Evolutionary conservation across 331 rosid species (phyloP).

Genomic region (Quercus phellos): DNA sequence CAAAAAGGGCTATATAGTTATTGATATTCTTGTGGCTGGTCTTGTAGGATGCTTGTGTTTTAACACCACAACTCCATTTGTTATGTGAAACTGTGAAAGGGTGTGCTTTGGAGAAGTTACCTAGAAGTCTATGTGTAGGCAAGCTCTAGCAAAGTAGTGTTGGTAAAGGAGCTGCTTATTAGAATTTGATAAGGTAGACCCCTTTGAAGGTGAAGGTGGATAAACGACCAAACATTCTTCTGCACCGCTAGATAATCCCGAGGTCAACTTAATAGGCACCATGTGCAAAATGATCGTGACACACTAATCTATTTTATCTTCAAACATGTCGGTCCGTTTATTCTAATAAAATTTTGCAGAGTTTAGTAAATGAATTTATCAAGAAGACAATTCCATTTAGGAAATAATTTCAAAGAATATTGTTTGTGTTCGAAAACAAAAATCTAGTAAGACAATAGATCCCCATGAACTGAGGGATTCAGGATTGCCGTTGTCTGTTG

Average conservation of each 20-base stretch:
- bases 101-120: not conserved
- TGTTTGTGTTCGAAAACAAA: too few relatives aligned
- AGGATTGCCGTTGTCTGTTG: too few relatives aligned
- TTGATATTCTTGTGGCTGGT: slow-evolving; percentile 7
- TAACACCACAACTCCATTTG: slow-evolving; percentile 9
- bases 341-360: too few relatives aligned
- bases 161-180: slow-evolving; percentile 3
- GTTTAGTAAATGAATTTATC: too few relatives aligned
- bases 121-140: not conserved
- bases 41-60: slow-evolving; percentile 12
- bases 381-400: too few relatives aligned
- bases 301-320: too few relatives aligned
- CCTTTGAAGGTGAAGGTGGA: not conserved
- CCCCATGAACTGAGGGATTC: too few relatives aligned
- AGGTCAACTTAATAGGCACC: not conserved
- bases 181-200: not conserved
- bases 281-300: too few relatives aligned
- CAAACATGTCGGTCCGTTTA: too few relatives aligned
- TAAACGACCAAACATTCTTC: slow-evolving; percentile 35
- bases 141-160: not conserved
- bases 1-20: not conserved
- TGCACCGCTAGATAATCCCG: slow-evolving; percentile 17
- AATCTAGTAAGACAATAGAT: too few relatives aligned
- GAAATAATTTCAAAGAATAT: too few relatives aligned
- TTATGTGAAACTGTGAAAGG: not conserved